Percentiles rank a stretch among this genome's conserved stretches.
Evolutionary conservation across 1,284 basidiomycete genomes (phyloP).

Genomic region (Puccinia polysora): DNA sequence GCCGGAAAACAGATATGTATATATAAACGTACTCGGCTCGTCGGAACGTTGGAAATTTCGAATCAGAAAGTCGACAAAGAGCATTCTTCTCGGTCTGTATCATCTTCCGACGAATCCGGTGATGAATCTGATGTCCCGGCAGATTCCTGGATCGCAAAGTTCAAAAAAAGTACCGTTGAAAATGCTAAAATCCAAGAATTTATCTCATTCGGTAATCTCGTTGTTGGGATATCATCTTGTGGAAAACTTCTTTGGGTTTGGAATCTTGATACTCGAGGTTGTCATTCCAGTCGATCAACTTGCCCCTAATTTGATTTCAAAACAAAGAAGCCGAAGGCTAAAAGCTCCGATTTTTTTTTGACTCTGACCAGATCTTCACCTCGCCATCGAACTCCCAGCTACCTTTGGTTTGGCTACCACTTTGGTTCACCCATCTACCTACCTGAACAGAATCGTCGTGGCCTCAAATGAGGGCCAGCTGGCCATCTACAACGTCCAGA

Average conservation of each 20-base stretch:
- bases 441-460: conserved; percentile 90
- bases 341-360: conserved; percentile 6
- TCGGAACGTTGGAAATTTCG: conserved; percentile 9
- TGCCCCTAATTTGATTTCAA: conserved; percentile 34
- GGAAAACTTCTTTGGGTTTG: conserved; percentile 76
- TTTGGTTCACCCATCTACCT: conserved; percentile 88
- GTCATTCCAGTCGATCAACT: conserved; percentile 44
- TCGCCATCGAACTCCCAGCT: conserved; percentile 66
- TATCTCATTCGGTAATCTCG: conserved; percentile 51
- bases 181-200: conserved; percentile 41
- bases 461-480: conserved; percentile 74
- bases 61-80: background rate
- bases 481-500: conserved; percentile 90
- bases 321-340: no score
- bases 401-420: conserved; percentile 72
- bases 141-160: conserved; percentile 22
- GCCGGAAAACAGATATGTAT: conserved; percentile 23
- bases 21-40: conserved; percentile 27
- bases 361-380: conserved; percentile 58
- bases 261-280: conserved; percentile 65
- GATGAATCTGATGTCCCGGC: background rate
- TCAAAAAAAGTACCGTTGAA: conserved; percentile 3
- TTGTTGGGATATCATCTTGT: conserved; percentile 61
- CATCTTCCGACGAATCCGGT: background rate
- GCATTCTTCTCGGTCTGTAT: background rate